Percentiles rank a stretch among this genome's conserved stretches.
These are phyloP conservation scores for Beauveria pseudobassiana DNA, from an alignment of 2,329 filamentous ascomycete species.

Conservation along the genomic window DNA sequence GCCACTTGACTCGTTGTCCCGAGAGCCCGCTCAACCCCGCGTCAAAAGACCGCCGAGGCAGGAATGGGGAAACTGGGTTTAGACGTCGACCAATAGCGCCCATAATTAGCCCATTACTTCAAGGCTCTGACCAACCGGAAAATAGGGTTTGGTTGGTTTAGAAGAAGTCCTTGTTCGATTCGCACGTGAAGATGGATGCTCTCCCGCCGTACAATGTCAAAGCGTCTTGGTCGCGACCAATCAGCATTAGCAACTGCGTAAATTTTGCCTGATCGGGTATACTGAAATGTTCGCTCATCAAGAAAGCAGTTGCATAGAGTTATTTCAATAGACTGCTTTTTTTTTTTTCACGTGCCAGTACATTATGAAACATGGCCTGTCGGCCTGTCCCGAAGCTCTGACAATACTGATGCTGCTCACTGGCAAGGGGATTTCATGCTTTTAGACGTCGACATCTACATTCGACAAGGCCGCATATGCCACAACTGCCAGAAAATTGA, in stretches of 20 bases:
- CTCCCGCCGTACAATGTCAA: neutral
- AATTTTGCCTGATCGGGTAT: neutral
- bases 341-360: neutral
- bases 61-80: neutral
- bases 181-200: neutral
- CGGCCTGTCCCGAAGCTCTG: neutral
- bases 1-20: constrained; percentile 6
- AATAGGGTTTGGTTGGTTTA: neutral
- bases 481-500: neutral
- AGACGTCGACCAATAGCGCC: neutral
- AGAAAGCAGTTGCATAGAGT: neutral
- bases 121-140: neutral
- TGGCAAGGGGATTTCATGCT: neutral
- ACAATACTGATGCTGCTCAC: neutral
- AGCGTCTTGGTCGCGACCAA: neutral
- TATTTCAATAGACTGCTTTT: neutral
- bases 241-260: neutral
- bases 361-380: neutral
- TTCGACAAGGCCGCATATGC: neutral
- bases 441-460: neutral
- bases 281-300: neutral
- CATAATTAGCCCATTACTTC: neutral
- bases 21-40: constrained; percentile 6
- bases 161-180: neutral
- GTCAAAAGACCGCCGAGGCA: constrained; percentile 3